Evolutionary conservation across 2,329 filamentous ascomycete species (phyloP), one percentile per base, ranked within the genome.

Genomic region (Fonsecaea erecta): DNA sequence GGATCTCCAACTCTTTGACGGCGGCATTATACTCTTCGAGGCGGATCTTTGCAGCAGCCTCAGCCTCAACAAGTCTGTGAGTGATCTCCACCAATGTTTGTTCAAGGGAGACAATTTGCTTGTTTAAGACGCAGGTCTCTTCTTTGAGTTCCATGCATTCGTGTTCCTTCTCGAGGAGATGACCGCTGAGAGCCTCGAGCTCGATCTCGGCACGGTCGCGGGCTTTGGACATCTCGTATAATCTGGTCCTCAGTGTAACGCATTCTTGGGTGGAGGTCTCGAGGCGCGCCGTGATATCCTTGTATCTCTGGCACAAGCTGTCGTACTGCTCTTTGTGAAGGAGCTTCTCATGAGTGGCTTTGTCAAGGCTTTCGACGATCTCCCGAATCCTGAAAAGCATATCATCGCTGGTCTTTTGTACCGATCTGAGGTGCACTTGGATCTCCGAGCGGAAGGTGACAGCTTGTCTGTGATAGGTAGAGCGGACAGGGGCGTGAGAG

Each of bases 341-440:
- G 9, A 48, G 43, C 9, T 48, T 48, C 43, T 48, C 43, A 48
- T 48, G 43, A 5, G 43, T 48, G 18, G 43, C 43, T 24, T 24
- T 48, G 43, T 48, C 43, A 12, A 48, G 43, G 21, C 43, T 48
- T 48, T 48, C 43, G 43, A 48, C 43, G 12, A 48, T 48, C 43
- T 48, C 43, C 18, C 43, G 43, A 24, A 48, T 48, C 12, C 18
- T 48, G 18, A 48, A 48, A 8, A 48, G 43, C 43, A 48, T 48
- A 24, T 48, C 43, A 16, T 48, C 43, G 43, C 43, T 48, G 8
- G 43, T 48, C 43, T 48, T 48, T 12, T 48, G 43, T 24, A 48
- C 43, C 21, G 43, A 48, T 24, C 43, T 48, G 18, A 48, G 43
- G 21, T 48, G 43, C 18, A 48, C 43, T 11, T 48, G 43, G 18